Evolutionary conservation across 2,329 filamentous ascomycete genomes (phyloP).

Genomic region (Fusarium armeniacum): DNA sequence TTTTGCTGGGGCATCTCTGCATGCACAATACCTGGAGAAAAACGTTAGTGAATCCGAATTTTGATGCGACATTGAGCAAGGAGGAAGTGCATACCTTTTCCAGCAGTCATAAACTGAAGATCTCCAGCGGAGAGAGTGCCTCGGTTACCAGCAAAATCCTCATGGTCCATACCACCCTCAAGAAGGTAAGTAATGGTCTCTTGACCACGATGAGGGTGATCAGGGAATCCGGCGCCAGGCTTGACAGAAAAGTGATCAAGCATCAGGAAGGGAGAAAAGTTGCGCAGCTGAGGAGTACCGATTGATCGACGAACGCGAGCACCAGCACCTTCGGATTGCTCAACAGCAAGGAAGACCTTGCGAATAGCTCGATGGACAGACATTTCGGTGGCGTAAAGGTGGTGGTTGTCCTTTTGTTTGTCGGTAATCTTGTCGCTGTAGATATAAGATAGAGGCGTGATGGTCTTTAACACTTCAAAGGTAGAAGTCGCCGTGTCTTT

Average conservation of each 20-base stretch:
- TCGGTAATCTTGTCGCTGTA: conserved; percentile 8
- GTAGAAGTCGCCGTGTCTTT: conserved; percentile 39
- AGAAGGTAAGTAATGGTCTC: conserved; percentile 92
- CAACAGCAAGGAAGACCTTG: conserved; percentile 85
- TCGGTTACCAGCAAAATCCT: conserved; percentile 88
- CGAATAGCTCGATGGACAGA: conserved; percentile 81
- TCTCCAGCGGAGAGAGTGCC: conserved; percentile 91
- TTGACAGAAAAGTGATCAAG: conserved; percentile 90
- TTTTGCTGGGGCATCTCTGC: conserved; percentile 93
- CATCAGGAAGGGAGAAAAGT: conserved; percentile 96
- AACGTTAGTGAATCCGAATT: conserved; percentile 2
- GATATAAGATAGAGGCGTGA: conserved; percentile 12
- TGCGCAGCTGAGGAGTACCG: conserved; percentile 83
- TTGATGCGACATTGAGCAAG: too few species aligned
- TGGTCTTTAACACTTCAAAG: conserved; percentile 37
- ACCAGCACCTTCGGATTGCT: conserved; percentile 90
- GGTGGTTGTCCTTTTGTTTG: conserved; percentile 33
- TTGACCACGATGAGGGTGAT: conserved; percentile 87
- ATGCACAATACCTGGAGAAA: conserved; percentile 83
- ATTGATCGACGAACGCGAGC: conserved; percentile 89
- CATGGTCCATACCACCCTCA: conserved; percentile 87
- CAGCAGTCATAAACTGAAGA: conserved; percentile 98
- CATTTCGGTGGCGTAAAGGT: conserved; percentile 65
- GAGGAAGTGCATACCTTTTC: conserved; percentile 55
- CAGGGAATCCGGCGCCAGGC: conserved; percentile 88